Conservation (phyloP, 352 stramenopile species). For the Hyaloperonospora arabidopsidis region DNA sequence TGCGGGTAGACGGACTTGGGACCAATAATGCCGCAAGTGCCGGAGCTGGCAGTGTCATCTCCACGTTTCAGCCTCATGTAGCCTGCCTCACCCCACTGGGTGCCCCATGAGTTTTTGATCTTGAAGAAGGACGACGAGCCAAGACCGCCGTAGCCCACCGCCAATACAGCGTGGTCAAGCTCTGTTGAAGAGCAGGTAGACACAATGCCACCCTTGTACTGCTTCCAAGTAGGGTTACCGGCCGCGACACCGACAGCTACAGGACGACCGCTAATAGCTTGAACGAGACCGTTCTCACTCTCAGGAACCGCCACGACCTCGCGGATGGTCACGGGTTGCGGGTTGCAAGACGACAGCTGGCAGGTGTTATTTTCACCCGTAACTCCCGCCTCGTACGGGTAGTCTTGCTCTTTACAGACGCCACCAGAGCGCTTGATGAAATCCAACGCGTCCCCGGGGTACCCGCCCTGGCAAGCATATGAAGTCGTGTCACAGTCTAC, state of each 20-base stretch:
- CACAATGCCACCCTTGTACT: slow-evolving; percentile 93
- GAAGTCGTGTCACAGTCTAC: slow-evolving; percentile 84
- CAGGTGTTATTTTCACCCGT: slow-evolving; percentile 30
- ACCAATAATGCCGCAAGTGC: slow-evolving; percentile 50
- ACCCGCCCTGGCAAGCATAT: slow-evolving; percentile 87
- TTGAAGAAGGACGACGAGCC: slow-evolving; percentile 80
- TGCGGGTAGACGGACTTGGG: slow-evolving; percentile 53
- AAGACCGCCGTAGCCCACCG: slow-evolving; percentile 88
- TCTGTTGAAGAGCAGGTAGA: slow-evolving; percentile 65
- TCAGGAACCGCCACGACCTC: slow-evolving; percentile 56
- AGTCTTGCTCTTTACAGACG: slow-evolving; percentile 65
- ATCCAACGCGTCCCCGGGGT: slow-evolving; percentile 76
- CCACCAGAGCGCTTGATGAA: slow-evolving; percentile 81
- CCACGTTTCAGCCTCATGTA: slow-evolving; percentile 91
- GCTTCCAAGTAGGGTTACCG: slow-evolving; percentile 93
- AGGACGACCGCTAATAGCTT: slow-evolving; percentile 86
- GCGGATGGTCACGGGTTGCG: slow-evolving; percentile 28
- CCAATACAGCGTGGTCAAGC: slow-evolving; percentile 96
- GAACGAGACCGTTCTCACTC: slow-evolving; percentile 69
- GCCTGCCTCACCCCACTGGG: slow-evolving; percentile 87
- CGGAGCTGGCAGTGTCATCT: slow-evolving; percentile 24
- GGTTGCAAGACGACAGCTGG: slow-evolving; percentile 25
- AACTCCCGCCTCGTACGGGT: slow-evolving; percentile 73
- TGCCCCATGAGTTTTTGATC: slow-evolving; percentile 97
- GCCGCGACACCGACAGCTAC: slow-evolving; percentile 93